Conservation (phyloP, 768 basidiomycete species). For the Podaxis sp. region DNA sequence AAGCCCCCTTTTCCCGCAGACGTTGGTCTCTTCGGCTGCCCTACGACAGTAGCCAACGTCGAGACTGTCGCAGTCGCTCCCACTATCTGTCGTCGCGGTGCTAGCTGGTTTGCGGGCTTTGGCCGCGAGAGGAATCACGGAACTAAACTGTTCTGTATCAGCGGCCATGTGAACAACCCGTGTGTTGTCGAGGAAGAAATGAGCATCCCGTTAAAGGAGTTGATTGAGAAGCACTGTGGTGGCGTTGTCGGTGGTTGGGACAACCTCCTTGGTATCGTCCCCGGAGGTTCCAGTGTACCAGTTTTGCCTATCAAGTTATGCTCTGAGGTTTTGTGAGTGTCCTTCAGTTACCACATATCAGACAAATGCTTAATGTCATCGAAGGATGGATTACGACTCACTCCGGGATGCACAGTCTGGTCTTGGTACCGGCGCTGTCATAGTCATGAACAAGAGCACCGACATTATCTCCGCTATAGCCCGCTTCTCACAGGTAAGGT, state of each 20-base stretch:
- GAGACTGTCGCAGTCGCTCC: constrained; percentile 98
- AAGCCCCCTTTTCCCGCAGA: constrained; percentile 99
- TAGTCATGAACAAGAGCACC: constrained; percentile 98
- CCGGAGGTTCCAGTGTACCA: constrained; percentile 93
- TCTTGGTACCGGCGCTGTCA: constrained; percentile 96
- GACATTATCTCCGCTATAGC: constrained; percentile 94
- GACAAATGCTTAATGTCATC: neutral
- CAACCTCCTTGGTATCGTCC: constrained; percentile 94
- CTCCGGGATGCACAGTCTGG: constrained; percentile 95
- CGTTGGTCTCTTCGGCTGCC: constrained; percentile 95
- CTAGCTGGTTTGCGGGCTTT: constrained; percentile 88
- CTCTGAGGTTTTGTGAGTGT: constrained; percentile 80
- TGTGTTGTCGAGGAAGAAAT: constrained; percentile 99
- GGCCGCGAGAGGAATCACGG: constrained; percentile 91
- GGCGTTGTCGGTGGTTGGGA: constrained; percentile 95
- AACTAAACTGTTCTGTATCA: constrained; percentile 96
- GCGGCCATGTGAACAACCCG: constrained; percentile 97
- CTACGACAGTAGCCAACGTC: constrained; percentile 96
- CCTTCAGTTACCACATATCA: neutral
- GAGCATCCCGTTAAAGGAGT: constrained; percentile 91
- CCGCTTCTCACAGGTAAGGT: constrained; percentile 54
- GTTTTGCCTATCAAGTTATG: constrained; percentile 82
- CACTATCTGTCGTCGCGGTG: constrained; percentile 89
- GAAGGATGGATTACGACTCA: constrained; percentile 97
- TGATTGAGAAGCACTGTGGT: constrained; percentile 96